phyloP scores from a whole-genome alignment of 371 early-diverging fungal genomes.

The Gilbertella persicaria region DNA sequence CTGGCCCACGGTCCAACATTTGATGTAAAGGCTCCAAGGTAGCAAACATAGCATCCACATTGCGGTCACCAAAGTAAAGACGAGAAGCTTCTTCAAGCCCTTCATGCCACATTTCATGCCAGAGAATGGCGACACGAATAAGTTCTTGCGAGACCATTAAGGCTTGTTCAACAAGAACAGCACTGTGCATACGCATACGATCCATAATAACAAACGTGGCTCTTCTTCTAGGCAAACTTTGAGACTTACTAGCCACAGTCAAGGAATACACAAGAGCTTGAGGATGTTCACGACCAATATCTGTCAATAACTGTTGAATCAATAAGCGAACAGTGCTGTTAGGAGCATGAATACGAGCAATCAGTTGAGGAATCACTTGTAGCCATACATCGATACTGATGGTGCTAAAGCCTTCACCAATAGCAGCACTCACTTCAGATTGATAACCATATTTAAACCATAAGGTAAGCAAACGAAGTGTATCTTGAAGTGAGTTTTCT shows the following conservation, averaged over 20 bases:
- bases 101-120: slow-evolving; percentile 99
- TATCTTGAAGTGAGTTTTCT: slow-evolving; percentile 94
- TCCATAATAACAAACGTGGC: slow-evolving; percentile 92
- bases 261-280: slow-evolving; percentile 96
- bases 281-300: slow-evolving; percentile 95
- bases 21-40: slow-evolving; percentile 89
- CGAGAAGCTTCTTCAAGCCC: slow-evolving; percentile 92
- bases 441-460: slow-evolving; percentile 97
- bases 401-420: slow-evolving; percentile 87
- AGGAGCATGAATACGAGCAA: slow-evolving; percentile 94
- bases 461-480: slow-evolving; percentile 89
- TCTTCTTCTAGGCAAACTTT: slow-evolving; percentile 72
- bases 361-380: slow-evolving; percentile 97
- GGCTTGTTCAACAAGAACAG: slow-evolving; percentile 91
- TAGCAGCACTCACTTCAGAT: slow-evolving; percentile 83
- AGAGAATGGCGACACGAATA: slow-evolving; percentile 94
- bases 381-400: slow-evolving; percentile 97
- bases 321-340: slow-evolving; percentile 82
- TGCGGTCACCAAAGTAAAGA: slow-evolving; percentile 84
- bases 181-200: slow-evolving; percentile 85
- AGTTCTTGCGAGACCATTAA: slow-evolving; percentile 95
- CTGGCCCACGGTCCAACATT: slow-evolving; percentile 90
- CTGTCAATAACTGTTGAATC: slow-evolving; percentile 88
- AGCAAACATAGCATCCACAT: slow-evolving; percentile 91
- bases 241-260: slow-evolving; percentile 95